These are phyloP conservation scores for Filosporella fistucella DNA, from an alignment of 495 filamentous ascomycete species.

Conservation along the genomic window DNA sequence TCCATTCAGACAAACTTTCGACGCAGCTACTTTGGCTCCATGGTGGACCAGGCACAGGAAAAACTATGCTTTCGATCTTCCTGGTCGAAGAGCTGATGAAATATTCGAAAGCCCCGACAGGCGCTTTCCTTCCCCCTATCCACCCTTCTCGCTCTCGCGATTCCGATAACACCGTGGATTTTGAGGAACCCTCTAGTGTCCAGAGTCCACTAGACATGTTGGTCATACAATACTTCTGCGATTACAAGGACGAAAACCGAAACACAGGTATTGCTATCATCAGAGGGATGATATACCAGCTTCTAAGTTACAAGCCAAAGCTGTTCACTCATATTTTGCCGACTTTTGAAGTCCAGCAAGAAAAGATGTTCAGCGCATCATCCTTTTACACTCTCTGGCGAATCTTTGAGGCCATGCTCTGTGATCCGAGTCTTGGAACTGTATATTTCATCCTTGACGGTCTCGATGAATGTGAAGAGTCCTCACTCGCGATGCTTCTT, in stretches of 20 bases:
- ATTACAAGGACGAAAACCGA: constrained; percentile 37
- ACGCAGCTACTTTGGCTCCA: constrained; percentile 38
- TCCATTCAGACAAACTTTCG: constrained; percentile 24
- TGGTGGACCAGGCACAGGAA: constrained; percentile 45
- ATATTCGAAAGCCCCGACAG: too few species aligned
- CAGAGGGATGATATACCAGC: constrained; percentile 32
- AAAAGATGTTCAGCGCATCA: constrained; percentile 17
- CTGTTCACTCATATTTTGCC: constrained; percentile 11
- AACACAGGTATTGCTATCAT: constrained; percentile 37
- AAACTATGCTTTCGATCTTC: constrained; percentile 44
- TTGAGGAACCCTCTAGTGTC: too few species aligned
- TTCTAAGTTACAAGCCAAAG: constrained; percentile 5
- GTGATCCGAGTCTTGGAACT: constrained; percentile 22
- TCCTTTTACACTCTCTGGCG: constrained; percentile 33
- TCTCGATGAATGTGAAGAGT: constrained; percentile 42
- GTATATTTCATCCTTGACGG: constrained; percentile 39
- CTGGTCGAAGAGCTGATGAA: constrained; percentile 28
- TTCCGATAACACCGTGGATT: too few species aligned
- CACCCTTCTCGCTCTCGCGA: too few species aligned
- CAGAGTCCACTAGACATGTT: constrained; percentile 4
- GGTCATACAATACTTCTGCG: constrained; percentile 41
- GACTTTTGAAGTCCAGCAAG: constrained; percentile 8
- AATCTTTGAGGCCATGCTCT: constrained; percentile 29
- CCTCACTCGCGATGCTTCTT: constrained; percentile 31
- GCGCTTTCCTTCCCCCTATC: too few species aligned